Base-by-base conservation (phyloP, 116 monocot species). In the Papilionanthe hybrid region DNA sequence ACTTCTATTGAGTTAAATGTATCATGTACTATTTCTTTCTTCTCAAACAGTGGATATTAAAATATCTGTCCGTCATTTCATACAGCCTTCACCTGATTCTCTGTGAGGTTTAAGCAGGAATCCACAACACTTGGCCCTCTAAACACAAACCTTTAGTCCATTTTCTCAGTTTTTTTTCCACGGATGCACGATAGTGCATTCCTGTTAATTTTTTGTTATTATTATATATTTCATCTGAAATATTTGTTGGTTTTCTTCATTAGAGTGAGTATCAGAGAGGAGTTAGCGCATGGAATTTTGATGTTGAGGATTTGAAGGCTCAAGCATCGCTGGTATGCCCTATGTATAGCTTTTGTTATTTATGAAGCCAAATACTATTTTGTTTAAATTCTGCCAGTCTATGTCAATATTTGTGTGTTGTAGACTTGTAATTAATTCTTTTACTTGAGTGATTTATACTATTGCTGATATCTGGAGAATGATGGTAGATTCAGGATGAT, bases 211-310 rank as follows among this genome's bases (percentile, higher is more conserved):
- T 0, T 32, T 69, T 3, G 29, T 69, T 37, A 25, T 37, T 37
- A 69, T 37, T 32, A 37, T 37, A 22, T 32, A 12, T 17, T 69
- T 78, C 65, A 78, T 60, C 43, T 78, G 20, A 65, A 9, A 10
- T 65, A 43, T 63, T 56, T 65, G 2, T 63, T 63, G 41, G 41
- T 79, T 79, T 48, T 68, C 48, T 78, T 78, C 37, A 68, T 77
- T 86, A 97, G 97, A 97, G 92, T 82, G 97, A 94, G 58, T 97
- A 97, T 77, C 91, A 97, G 81, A 82, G 97, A 84, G 97, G 97
- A 72, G 97, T 97, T 60, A 97, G 97, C 88, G 97, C 97, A 79
- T 97, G 97, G 97, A 97, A 97, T 71, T 97, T 97, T 86, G 94
- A 97, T 85, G 68, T 97, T 72, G 94, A 97, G 49, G 97, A 97